Base-by-base conservation (phyloP, 2,329 filamentous ascomycete genomes). In the Scortechinia acanthostroma region DNA sequence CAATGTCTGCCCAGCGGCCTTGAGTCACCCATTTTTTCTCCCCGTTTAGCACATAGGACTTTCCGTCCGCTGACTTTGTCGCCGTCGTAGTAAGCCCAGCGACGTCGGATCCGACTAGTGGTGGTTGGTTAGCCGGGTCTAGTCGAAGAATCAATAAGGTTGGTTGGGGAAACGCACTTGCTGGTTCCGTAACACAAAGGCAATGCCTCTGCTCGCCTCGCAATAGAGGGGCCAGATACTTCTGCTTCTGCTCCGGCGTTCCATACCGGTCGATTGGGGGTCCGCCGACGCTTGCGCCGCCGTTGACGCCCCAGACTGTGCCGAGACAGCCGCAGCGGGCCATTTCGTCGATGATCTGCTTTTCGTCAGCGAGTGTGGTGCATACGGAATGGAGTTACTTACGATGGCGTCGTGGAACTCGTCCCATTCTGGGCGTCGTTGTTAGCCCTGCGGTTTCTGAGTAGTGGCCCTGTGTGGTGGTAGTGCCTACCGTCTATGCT, bases 341-440 rank as follows among this genome's bases (percentile, higher is more conserved):
- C 25, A 30, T 30, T 30, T 30, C 25, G n/a, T 30, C 25, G 25
- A 30, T 30, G 25, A 30, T n/a, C 25, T 30, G n/a, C 25, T 30
- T 30, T 10, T 10, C 10, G 10, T 30, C 10, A 30, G 25, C 25
- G n/a, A 30, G 10, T 30, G 10, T n/a, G n/a, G 10, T 30, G 25
- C 10, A 30, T n/a, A 10, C 10, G 10, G 10, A 30, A 30, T 30
- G n/a, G 10, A 30, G 25, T 30, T 10, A 30, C 25, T 30, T 30
- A 30, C 25, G n/a, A 30, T 30, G n/a, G 25, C 25, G 25, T 30
- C 25, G n/a, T 30, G 25, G n/a, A 30, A 30, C n/a, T 30, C 25
- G n/a, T 30, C 25, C 25, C 25, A 30, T 30, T 30, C 25, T 30
- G 25, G 10, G n/a, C n/a, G 10, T n/a, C 10, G n/a, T n/a, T n/a